Conservation (phyloP, 179 eudicot species). For the Silene noctiflora region DNA sequence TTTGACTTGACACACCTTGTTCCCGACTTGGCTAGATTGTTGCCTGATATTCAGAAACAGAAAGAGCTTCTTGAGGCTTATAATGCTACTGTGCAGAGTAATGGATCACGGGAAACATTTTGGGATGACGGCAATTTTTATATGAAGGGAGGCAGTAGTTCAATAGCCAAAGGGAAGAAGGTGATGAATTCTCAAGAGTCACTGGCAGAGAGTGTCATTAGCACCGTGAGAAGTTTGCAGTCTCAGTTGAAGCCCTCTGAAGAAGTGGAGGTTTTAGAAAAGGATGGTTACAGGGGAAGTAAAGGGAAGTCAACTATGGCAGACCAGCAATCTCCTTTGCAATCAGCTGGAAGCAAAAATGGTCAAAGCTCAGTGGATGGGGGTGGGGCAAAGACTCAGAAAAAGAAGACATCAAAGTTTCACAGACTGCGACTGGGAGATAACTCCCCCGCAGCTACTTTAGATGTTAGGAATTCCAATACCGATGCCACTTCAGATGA, state of each 20-base stretch:
- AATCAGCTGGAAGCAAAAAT: slow-evolving; percentile 24
- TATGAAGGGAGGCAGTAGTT: slow-evolving; percentile 34
- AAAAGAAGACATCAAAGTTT: slow-evolving; percentile 81
- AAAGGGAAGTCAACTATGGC: slow-evolving; percentile 45
- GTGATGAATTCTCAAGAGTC: slow-evolving; percentile 38
- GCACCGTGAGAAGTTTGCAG: slow-evolving; percentile 65
- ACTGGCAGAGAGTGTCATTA: slow-evolving; percentile 55
- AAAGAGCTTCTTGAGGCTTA: slow-evolving; percentile 63
- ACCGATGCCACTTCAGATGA: slow-evolving; percentile 33
- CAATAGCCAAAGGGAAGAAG: slow-evolving; percentile 64
- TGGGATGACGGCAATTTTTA: slow-evolving; percentile 30
- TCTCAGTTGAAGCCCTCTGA: slow-evolving; percentile 52
- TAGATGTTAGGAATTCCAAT: slow-evolving; percentile 45
- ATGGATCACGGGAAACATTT: slow-evolving; percentile 37
- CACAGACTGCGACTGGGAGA: slow-evolving; percentile 72
- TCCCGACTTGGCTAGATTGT: slow-evolving; percentile 72
- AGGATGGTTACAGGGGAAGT: slow-evolving; percentile 68
- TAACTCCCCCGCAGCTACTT: slow-evolving; percentile 47
- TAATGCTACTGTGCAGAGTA: slow-evolving; percentile 36
- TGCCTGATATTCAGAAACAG: slow-evolving; percentile 71
- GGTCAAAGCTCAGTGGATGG: slow-evolving; percentile 37
- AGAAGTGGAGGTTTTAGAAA: slow-evolving; percentile 65
- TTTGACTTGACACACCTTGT: slow-evolving; percentile 84
- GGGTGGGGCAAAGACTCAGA: slow-evolving; percentile 51
- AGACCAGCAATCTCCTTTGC: slow-evolving; percentile 17